Base-by-base conservation (phyloP, 345 rosid species). In the Eucalyptus curtisii region DNA sequence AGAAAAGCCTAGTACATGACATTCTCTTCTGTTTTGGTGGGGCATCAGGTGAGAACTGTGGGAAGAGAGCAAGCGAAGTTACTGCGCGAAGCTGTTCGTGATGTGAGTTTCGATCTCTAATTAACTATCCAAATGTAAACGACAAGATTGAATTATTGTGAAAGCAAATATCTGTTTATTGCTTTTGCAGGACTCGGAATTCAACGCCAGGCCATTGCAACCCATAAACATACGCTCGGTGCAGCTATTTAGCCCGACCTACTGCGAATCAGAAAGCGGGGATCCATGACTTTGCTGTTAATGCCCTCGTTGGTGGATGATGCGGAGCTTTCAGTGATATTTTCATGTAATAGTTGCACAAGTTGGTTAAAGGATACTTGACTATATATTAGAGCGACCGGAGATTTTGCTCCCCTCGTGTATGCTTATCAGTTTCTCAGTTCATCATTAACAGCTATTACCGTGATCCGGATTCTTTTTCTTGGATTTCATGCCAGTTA, bases 61-160 rank as follows among this genome's bases (percentile, higher is more conserved):
- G 57, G 91, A 3, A 93, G 89, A 57, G 92, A 95, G 59, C 99
- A 97, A 93, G 89, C 93, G 81, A 91, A 37, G 44, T 59, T 93
- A 53, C 97, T 97, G 59, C 97, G 97, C 1, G 94, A 94, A 20
- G 96, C 98, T 27, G 97, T 95, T 27, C 97, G 93, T 49, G 99
- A 96, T 89, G 98, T 97, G 44, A 95, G 96, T 93, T 30, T 85
- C 59, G 6, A 24, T 57, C 49, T 86, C 12, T 81, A 81, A 27
- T 22, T 17, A 45, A 59, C 15, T 50, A 53, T 12, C 10, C 17
- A 10, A 20, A 13, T 31, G 17, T 19, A 20, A 31, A 25, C 55
- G 11, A 55, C 86, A 20, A 20, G 12, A 40, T 52, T 3, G 33
- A 45, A 17, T 27, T 4, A 49, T 44, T n/a, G 87, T 31, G 49